Percentiles rank a stretch among this genome's conserved stretches.
phyloP scores from a whole-genome alignment of 805 yeast genomes.

The Zygoascus flipseniorum region DNA sequence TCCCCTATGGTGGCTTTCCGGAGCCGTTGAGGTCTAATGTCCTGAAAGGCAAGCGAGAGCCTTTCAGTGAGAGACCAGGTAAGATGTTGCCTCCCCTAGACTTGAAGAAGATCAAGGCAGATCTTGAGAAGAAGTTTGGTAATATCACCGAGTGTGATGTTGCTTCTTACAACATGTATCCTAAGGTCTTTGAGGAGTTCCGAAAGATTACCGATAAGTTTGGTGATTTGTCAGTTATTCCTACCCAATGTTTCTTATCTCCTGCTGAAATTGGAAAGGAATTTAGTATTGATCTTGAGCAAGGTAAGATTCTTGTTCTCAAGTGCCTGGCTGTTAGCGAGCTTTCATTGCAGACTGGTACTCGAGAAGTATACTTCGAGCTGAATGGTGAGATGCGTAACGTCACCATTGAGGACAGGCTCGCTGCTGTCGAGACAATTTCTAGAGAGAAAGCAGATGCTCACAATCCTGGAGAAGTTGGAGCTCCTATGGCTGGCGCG shows the following conservation, averaged over 20 bases:
- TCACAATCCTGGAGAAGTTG: slow-evolving; percentile 82
- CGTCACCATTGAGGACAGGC: slow-evolving; percentile 83
- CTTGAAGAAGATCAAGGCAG: slow-evolving; percentile 60
- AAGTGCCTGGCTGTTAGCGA: slow-evolving; percentile 92
- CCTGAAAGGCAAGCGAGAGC: slow-evolving; percentile 85
- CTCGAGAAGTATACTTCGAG: slow-evolving; percentile 94
- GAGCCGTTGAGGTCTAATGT: slow-evolving; percentile 94
- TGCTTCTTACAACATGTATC: slow-evolving; percentile 96
- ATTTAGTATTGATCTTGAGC: slow-evolving; percentile 78
- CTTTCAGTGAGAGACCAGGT: slow-evolving; percentile 87
- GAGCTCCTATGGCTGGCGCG: slow-evolving; percentile 99
- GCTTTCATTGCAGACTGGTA: slow-evolving; percentile 73
- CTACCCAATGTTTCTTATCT: slow-evolving; percentile 83
- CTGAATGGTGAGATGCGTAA: slow-evolving; percentile 97
- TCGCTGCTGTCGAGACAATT: slow-evolving; percentile 74
- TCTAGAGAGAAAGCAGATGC: slow-evolving; percentile 87
- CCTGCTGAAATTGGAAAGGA: slow-evolving; percentile 86
- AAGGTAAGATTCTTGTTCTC: slow-evolving; percentile 89
- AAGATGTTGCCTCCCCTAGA: slow-evolving; percentile 80
- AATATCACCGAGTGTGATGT: slow-evolving; percentile 77
- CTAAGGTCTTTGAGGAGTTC: slow-evolving; percentile 90
- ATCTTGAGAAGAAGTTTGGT: slow-evolving; percentile 70
- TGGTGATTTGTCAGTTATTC: slow-evolving; percentile 91
- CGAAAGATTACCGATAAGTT: slow-evolving; percentile 63
- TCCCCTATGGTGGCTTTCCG: slow-evolving; percentile 99